Conservation (phyloP, 2,329 filamentous ascomycete species). For the Cercospora beticola region DNA sequence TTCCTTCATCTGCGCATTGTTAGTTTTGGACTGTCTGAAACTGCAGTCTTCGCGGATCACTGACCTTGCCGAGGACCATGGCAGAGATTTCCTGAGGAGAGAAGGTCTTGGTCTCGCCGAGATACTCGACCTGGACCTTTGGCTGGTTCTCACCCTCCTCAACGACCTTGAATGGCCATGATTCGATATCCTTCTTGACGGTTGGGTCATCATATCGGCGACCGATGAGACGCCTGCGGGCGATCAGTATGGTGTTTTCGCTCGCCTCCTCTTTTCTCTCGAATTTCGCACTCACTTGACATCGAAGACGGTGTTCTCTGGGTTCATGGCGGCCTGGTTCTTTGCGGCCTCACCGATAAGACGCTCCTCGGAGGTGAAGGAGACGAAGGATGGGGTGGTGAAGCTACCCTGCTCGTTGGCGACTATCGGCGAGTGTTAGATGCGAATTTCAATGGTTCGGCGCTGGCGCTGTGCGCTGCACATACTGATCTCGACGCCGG, state of each 20-base stretch:
- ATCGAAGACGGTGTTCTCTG: constrained; percentile 96
- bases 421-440: constrained; percentile 45
- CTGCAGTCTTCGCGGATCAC: constrained; percentile 21
- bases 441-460: constrained; percentile 3
- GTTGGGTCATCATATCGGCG: constrained; percentile 91
- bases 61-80: constrained; percentile 97
- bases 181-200: constrained; percentile 98
- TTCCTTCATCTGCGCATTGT: constrained; percentile 82
- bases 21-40: constrained; percentile 7
- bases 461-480: neutral
- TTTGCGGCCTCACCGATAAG: constrained; percentile 99
- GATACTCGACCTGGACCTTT: constrained; percentile 91
- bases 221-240: constrained; percentile 85
- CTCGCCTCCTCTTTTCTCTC: constrained; percentile 3
- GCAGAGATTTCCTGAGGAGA: constrained; percentile 98
- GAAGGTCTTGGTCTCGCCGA: constrained; percentile 92
- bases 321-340: constrained; percentile 99
- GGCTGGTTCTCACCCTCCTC: constrained; percentile 79
- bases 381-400: constrained; percentile 98
- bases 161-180: constrained; percentile 98
- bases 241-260: constrained; percentile 35
- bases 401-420: constrained; percentile 99
- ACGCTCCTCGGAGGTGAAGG: constrained; percentile 97
- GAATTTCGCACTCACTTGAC: constrained; percentile 62
- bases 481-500: constrained; percentile 95